phyloP scores from a whole-genome alignment of 257 asterid genomes.

The Coffea canephora region DNA sequence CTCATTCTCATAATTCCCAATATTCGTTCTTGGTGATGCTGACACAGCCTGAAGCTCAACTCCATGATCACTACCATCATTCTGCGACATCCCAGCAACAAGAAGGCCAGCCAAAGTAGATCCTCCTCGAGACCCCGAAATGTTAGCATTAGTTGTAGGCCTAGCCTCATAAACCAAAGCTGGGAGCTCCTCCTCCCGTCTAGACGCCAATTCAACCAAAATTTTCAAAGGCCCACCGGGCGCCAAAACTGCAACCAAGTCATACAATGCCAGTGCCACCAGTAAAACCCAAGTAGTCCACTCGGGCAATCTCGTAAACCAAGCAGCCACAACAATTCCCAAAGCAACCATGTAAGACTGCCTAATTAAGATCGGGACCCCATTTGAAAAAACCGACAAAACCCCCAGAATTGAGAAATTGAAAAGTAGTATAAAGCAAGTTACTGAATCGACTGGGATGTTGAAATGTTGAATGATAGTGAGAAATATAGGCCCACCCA shows the following conservation, averaged over 20 bases:
- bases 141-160: conserved; percentile 30
- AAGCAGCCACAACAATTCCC: conserved; percentile 88
- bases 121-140: conserved; percentile 36
- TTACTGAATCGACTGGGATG: conserved; percentile 73
- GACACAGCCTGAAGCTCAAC: conserved; percentile 55
- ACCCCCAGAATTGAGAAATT: conserved; percentile 76
- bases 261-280: conserved; percentile 87
- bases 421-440: conserved; percentile 52
- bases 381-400: conserved; percentile 64
- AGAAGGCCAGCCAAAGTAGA: conserved; percentile 47
- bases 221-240: conserved; percentile 95
- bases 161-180: conserved; percentile 89
- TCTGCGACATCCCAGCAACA: conserved; percentile 36
- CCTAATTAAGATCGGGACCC: conserved; percentile 74
- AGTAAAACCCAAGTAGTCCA: conserved; percentile 95
- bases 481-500: conserved; percentile 80
- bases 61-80: conserved; percentile 8
- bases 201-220: conserved; percentile 87
- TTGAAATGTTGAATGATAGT: conserved; percentile 61
- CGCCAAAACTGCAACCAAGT: conserved; percentile 81
- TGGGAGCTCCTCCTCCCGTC: conserved; percentile 81
- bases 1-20: conserved; percentile 14
- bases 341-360: conserved; percentile 73
- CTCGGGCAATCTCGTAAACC: conserved; percentile 89
- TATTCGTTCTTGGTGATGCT: conserved; percentile 18